Base-by-base conservation (phyloP, 495 filamentous ascomycete species). In the Collariella sp. region DNA sequence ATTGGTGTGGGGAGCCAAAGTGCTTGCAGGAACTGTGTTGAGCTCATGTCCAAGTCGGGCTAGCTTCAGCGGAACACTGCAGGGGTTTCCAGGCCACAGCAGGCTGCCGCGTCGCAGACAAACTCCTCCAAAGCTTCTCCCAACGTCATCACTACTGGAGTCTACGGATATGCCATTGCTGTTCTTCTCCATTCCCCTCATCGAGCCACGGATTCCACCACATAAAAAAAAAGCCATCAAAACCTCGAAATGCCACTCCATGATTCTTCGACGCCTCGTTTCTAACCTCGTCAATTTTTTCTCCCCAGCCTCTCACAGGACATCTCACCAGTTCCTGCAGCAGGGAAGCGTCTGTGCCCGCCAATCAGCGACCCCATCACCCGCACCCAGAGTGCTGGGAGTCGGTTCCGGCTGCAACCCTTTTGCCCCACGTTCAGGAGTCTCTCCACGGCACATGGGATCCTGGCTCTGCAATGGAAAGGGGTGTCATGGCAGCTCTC, bases 291-390 rank as follows among this genome's bases (percentile, higher is more conserved):
- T 2, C 4, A 47, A 34, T 22, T 35, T n/a, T 47, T 47, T 43
- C n/a, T n/a, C n/a, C 29, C 45, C 31, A 19, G 13, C 31, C 31
- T 47, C 45, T 47, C 45, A 35, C 45, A 47, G 31, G 26, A 4
- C 24, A 2, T 24, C 7, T 45, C 42, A 29, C n/a, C 34, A 36
- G 42, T 34, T 31, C 12, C 38, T 20, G 33, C 42, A 3, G 42
- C 49, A 56, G 38, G 45, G 16, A 12, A 5, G n/a, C 12, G 11
- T 3, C 22, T 33, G 16, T 31, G 44, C 35, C 22, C 39, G 34
- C 64, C 62, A 67, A 67, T 67, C 52, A 58, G 23, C 12, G 36
- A 19, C 16, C 29, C 52, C 36, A 43, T 67, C 62, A 65, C 60
- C 44, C 34, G 42, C 41, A 53, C 55, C 64, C 60, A 61, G 52